Base-by-base conservation (phyloP, 805 yeast genomes). In the Kodamaea leandrae region DNA sequence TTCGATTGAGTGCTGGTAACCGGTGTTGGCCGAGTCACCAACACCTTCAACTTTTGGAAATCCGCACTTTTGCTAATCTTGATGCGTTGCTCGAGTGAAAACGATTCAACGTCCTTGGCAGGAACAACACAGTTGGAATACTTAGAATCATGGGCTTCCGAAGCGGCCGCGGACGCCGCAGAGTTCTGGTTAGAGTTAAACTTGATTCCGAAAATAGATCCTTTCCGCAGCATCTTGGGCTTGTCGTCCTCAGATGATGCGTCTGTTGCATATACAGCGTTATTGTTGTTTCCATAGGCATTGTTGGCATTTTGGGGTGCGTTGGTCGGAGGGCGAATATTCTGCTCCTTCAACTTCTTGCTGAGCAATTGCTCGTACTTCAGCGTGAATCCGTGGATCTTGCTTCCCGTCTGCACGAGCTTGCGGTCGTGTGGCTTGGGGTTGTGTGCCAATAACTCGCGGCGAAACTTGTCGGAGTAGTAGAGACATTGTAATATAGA, bases 401-500 rank as follows among this genome's bases (percentile, higher is more conserved):
- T 55, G 8, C 56, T 52, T 3, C 74, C 74, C 10, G 53, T 36
- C 15, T 62, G 53, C 6, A 50, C 46, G n/a, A 51, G 37, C 36
- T 59, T 56, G 9, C 58, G 57, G 10, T 63, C 68, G 46, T 66
- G 74, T 4, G 55, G 50, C 2, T 56, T 48, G 6, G 37, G 35
- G 23, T 61, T 61, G 47, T 69, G 67, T n/a, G 49, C 42, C 8
- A 64, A 44, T 19, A 69, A 71, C 39, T 66, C 62, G 36, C 80
- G 58, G 1, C 97, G 75, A 54, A 93, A 88, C 20, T 74, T 75
- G 18, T 76, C 72, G 3, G 91, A 75, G 63, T 85, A 82, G 67
- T 78, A 91, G 7, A 91, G 72, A 50, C 95, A 87, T 60, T 93
- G 99, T 17, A 93, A 65, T 21, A 93, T 86, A 7, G 96, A 87